phyloP scores from a whole-genome alignment of 768 basidiomycete species.

The Leccinum ochraceum region DNA sequence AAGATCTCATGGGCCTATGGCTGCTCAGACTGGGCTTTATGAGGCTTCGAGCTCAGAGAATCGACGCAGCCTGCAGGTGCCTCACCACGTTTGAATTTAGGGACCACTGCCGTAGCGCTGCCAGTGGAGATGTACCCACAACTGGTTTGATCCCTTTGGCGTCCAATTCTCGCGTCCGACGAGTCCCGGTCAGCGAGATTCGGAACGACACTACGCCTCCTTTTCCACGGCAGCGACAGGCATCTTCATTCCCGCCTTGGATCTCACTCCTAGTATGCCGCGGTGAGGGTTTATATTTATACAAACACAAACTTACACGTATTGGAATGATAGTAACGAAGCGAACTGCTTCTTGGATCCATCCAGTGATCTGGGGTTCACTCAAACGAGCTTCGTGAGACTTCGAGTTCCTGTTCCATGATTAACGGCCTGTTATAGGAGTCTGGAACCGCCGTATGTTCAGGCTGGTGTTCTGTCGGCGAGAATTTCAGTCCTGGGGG shows the following conservation, averaged over 20 bases:
- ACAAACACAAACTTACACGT: background rate
- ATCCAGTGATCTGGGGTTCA: background rate
- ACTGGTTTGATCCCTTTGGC: background rate
- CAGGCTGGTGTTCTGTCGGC: background rate
- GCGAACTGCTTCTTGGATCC: background rate
- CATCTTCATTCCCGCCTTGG: background rate
- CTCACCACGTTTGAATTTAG: too few species aligned
- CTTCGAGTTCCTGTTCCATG: background rate
- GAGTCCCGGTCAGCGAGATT: background rate
- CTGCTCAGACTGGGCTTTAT: too few species aligned
- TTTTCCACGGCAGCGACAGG: background rate
- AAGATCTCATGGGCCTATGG: too few species aligned
- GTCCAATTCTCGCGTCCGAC: background rate
- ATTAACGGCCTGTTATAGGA: background rate
- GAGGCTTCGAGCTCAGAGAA: too few species aligned
- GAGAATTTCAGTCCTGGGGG: background rate
- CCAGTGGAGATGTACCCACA: too few species aligned
- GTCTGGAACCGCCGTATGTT: background rate
- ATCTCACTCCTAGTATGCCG: background rate
- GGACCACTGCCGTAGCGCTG: too few species aligned
- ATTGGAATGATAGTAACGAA: background rate
- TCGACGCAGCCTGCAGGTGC: too few species aligned
- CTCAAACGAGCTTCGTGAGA: background rate
- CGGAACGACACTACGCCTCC: background rate
- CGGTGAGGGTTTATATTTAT: background rate